Evolutionary conservation across 257 asterid species (phyloP).

Genomic region (Jaltomata sinuosa): DNA sequence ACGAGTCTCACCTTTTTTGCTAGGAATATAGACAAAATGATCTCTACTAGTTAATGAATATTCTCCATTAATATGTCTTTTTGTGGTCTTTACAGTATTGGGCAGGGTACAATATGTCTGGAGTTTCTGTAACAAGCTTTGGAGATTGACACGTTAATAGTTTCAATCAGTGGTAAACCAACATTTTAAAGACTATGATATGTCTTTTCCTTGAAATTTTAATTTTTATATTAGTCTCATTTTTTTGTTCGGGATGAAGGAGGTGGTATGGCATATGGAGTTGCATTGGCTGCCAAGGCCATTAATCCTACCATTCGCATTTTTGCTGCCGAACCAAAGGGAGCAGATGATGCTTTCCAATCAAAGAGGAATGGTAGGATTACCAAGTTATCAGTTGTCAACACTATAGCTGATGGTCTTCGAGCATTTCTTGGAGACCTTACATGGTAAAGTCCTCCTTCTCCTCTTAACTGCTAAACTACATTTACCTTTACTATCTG

Average conservation of each 20-base stretch:
- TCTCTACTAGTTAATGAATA: background rate
- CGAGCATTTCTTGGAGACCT: constrained; percentile 80
- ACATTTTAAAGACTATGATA: background rate
- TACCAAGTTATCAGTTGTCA: constrained; percentile 43
- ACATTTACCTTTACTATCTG: too few species aligned
- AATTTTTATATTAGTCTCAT: background rate
- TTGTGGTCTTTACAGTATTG: constrained; percentile 37
- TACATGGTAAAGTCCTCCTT: constrained; percentile 50
- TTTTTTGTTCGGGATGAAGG: constrained; percentile 28
- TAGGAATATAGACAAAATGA: background rate
- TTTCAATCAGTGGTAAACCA: constrained; percentile 74
- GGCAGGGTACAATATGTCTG: constrained; percentile 78
- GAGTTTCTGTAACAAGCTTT: constrained; percentile 79
- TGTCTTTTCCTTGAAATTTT: background rate
- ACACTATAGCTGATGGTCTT: constrained; percentile 83
- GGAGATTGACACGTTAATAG: constrained; percentile 61
- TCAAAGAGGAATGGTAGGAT: constrained; percentile 57
- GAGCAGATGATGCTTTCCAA: constrained; percentile 81
- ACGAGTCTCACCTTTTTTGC: background rate
- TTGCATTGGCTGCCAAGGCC: constrained; percentile 78
- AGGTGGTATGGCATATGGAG: constrained; percentile 90
- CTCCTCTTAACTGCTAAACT: too few species aligned
- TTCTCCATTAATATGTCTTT: background rate
- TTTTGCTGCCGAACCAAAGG: constrained; percentile 84
- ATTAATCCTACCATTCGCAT: constrained; percentile 61